Base-by-base conservation (phyloP, 106 monocot species). In the Chionographis japonica region DNA sequence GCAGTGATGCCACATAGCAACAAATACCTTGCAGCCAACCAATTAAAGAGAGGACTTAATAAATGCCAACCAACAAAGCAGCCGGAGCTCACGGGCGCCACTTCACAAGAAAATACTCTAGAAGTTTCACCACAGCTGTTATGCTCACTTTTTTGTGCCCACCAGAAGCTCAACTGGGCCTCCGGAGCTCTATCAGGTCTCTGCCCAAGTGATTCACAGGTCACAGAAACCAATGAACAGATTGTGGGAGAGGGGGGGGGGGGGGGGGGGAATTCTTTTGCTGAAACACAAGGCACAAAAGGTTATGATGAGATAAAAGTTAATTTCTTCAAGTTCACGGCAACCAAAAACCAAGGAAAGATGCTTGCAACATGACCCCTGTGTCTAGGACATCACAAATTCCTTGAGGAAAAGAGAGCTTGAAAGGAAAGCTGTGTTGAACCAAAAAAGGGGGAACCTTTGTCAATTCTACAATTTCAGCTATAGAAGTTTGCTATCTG, bases 11-110 rank as follows among this genome's bases (percentile, higher is more conserved):
- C 70, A 74, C 17, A 61, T 56, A 56, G 62, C 27, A 68, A 56
- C 14, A 58, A 78, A 8, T 8, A 74, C 52, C 68, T 11, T 17
- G 46, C 7, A 27, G 68, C 70, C 65, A 83, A 83, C 60, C 66
- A 70, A 57, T 37, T 57, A 51, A 40, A 27, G 43, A 19, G 57
- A 36, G 52, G 55, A 56, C 36, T 15, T 63, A 85, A 11, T 80
- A 61, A 85, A 76, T 79, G 73, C 80, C 80, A 85, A 74, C 84
- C 51, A 85, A 58, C 37, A 52, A 69, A 77, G 52, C 17, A 61
- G 72, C 64, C 53, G 72, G 61, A 57, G 58, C 12, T 84, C 84
- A 80, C 80, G 70, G 73, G 70, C 35, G 65, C 64, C 9, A 59
- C 65, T 51, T 79, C 68, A 66, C 18, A 63, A 60, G 52, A 40